Evolutionary conservation across 495 filamentous ascomycete species (phyloP), one percentile per base, ranked within the genome.

Genomic region (Penicillium verhagenii): DNA sequence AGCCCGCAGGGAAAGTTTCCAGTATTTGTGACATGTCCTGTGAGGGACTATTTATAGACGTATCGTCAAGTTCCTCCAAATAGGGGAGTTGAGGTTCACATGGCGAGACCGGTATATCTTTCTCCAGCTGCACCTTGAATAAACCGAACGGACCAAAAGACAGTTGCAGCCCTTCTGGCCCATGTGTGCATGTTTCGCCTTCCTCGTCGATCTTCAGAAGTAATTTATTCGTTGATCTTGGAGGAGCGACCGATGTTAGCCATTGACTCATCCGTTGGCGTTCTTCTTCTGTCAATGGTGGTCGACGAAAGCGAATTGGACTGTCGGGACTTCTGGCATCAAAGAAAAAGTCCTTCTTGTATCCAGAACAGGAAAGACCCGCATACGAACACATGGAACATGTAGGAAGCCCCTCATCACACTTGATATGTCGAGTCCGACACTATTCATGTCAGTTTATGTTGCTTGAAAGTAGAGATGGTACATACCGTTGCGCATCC

Each of bases 311-410:
- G n/a, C 64, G 60, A 8, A 61, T 54, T 1, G 52, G 51, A 24
- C 38, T 57, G 6, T 59, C 54, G 5, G 54, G 50, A 29, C 46
- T 57, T 19, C 57, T 54, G 6, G 49, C 51, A 24, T 64, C 54
- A 40, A 69, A 69, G 50, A 59, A 53, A 3, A 69, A 53, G 19
- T 60, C 56, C 2, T 65, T 69, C 35, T 63, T 59, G 28, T 69
- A 69, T 9, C 57, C 54, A 18, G 52, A 55, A 25, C 61, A 66
- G 2, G 42, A 8, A 2, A 64, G 19, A 0, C 56, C 53, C 6
- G 54, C 50, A 16, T 54, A 53, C 31, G 29, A 26, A 38, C 66
- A 69, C 55, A 65, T 58, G 18, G 51, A 50, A 50, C 63, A 69
- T 25, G 57, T 55, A n/a, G 59, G 66, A 3, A 59, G 66, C 11